Percentiles rank a stretch among this genome's conserved stretches.
Evolutionary conservation across 225 moss, liverwort and hornwort species (phyloP).

Genomic region (Antitrichia curtipendula): DNA sequence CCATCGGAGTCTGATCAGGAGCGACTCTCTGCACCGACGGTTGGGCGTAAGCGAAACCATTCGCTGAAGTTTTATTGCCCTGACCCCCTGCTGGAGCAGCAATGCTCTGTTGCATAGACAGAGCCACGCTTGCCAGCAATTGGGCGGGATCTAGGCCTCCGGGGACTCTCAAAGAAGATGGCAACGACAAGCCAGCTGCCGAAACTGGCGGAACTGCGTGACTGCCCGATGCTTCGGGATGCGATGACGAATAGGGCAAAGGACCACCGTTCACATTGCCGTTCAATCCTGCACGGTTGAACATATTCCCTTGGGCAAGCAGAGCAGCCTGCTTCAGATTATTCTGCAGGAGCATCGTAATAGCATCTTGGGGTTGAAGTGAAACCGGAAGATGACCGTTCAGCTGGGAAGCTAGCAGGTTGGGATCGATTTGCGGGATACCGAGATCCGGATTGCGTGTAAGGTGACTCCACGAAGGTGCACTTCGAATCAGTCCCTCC

Average conservation of each 20-base stretch:
- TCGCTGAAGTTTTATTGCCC: slow-evolving; percentile 3
- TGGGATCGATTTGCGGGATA: background rate
- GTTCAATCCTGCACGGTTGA: background rate
- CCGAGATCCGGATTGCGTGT: slow-evolving; percentile 5
- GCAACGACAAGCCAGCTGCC: slow-evolving; percentile 7
- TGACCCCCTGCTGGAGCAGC: slow-evolving; percentile 7
- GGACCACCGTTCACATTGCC: background rate
- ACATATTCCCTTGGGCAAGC: slow-evolving; percentile 13
- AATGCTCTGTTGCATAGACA: slow-evolving; percentile 23
- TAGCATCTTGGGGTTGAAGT: slow-evolving; percentile 6
- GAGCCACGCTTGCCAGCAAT: slow-evolving; percentile 36
- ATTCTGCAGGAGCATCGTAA: slow-evolving; percentile 25
- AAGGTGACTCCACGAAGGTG: slow-evolving; percentile 29
- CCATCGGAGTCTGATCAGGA: slow-evolving; percentile 5
- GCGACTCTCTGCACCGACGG: slow-evolving; percentile 18
- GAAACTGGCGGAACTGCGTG: background rate
- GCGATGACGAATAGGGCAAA: background rate
- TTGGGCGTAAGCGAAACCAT: slow-evolving; percentile 8
- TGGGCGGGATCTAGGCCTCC: slow-evolving; percentile 16
- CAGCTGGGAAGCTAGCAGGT: background rate
- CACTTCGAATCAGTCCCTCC: slow-evolving; percentile 7
- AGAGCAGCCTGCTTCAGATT: slow-evolving; percentile 36
- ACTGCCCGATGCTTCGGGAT: background rate
- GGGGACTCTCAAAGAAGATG: slow-evolving; percentile 16
- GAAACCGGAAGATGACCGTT: slow-evolving; percentile 1